These are phyloP conservation scores for Solanum habrochaites DNA, from an alignment of 257 asterid genomes.

Conservation along the genomic window DNA sequence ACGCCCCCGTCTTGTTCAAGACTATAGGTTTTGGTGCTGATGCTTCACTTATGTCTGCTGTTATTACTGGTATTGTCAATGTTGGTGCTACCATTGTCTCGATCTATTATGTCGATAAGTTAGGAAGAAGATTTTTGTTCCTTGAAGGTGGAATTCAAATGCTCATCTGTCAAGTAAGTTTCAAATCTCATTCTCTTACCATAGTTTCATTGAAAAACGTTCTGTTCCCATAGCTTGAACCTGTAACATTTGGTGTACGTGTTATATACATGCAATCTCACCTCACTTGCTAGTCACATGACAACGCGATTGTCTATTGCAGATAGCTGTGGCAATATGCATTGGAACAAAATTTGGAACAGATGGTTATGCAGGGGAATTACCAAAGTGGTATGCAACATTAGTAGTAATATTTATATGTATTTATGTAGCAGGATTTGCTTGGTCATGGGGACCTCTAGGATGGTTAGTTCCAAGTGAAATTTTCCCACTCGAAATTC, in stretches of 20 bases:
- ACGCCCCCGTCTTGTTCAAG: constrained; percentile 72
- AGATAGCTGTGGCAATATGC: constrained; percentile 51
- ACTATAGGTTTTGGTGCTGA: constrained; percentile 53
- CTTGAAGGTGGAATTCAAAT: constrained; percentile 62
- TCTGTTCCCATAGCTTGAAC: background rate
- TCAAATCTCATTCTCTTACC: background rate
- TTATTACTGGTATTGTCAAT: constrained; percentile 41
- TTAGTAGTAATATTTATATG: constrained; percentile 64
- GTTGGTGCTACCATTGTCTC: constrained; percentile 46
- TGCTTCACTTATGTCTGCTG: constrained; percentile 44
- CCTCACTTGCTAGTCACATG: background rate
- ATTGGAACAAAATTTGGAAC: constrained; percentile 56
- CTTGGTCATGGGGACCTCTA: constrained; percentile 92
- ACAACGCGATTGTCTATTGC: background rate
- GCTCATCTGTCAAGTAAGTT: constrained; percentile 57
- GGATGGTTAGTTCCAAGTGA: constrained; percentile 89
- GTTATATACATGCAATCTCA: background rate
- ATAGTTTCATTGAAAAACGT: background rate
- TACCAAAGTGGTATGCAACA: constrained; percentile 62
- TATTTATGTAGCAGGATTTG: constrained; percentile 60
- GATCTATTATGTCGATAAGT: constrained; percentile 56
- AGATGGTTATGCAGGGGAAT: constrained; percentile 27
- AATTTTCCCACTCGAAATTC: constrained; percentile 68
- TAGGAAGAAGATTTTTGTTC: constrained; percentile 69
- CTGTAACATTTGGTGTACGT: background rate